These are phyloP conservation scores for Kwoniella shandongensis DNA, from an alignment of 768 basidiomycete genomes.

Conservation along the genomic window DNA sequence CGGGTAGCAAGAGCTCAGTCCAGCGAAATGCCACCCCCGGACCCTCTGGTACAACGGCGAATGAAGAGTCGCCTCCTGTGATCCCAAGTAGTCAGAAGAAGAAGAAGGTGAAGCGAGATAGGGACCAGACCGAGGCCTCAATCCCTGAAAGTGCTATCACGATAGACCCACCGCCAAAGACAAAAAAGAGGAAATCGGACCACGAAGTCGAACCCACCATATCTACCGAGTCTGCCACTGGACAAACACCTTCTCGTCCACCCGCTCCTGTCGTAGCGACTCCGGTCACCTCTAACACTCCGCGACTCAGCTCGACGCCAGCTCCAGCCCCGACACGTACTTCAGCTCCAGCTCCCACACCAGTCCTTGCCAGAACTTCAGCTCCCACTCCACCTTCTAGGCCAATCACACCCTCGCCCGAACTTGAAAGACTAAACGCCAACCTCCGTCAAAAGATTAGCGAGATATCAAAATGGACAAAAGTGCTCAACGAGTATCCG, in stretches of 20 bases:
- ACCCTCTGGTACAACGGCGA: too few relatives aligned
- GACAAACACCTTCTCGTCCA: too few relatives aligned
- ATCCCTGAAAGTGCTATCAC: neutral
- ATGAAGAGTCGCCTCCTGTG: too few relatives aligned
- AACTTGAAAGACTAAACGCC: conserved; percentile 5
- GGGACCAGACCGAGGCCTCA: neutral
- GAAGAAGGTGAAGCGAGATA: conserved; percentile 10
- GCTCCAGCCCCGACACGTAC: neutral
- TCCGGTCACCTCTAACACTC: neutral
- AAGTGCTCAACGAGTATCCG: conserved; percentile 5
- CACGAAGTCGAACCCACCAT: too few relatives aligned
- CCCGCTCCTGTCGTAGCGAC: neutral
- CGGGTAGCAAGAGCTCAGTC: too few relatives aligned
- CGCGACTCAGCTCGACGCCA: neutral
- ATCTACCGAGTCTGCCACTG: too few relatives aligned
- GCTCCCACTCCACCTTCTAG: too few relatives aligned
- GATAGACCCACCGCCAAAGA: neutral
- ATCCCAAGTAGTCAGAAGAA: neutral
- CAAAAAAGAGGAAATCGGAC: neutral
- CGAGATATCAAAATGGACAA: conserved; percentile 11
- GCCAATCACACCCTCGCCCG: neutral
- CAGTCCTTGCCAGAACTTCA: too few relatives aligned
- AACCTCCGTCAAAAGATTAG: conserved; percentile 12
- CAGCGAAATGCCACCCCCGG: too few relatives aligned
- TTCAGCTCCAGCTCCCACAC: neutral